Evolutionary conservation across 23 red algal genomes (phyloP), one percentile per base, ranked within the genome.

Genomic region (Gracilaria domingensis): DNA sequence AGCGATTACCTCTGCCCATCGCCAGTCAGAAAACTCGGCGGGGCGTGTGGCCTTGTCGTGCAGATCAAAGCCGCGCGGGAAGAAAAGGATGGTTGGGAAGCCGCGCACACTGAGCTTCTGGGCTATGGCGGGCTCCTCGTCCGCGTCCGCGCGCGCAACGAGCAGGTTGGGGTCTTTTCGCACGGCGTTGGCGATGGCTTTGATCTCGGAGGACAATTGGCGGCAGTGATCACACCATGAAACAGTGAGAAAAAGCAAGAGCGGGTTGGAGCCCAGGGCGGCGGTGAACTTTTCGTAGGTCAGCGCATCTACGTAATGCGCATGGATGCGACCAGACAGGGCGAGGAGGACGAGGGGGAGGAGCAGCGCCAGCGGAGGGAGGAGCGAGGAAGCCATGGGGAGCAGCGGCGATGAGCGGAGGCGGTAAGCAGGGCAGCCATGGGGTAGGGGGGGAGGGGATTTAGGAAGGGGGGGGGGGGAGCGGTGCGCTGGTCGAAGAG

Each of bases 1-100:
- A 36, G 84, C 84, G 24, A 87, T 87, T 2, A 87, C 18, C 67
- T 87, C 84, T n/a, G 84, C 84, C 84, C 84, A 87, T 29, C 84
- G 64, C 40, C 69, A 87, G 69, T 87, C 84, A 21, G 84, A 47
- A 75, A 87, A 87, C 30, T 87, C 47, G 8, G 37, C 28, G 16
- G 58, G 55, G 21, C 25, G 37, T 1, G 42, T 7, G 33, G 33
- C 21, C 2, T 25, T 24, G 37, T 65, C 32, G 25, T 60, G 55
- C 64, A 87, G 32, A 18, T 57, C 84, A 59, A 37, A 51, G 4
- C 67, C 66, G 29, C 14, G 45, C 12, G 84, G 84, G 30, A 87
- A 51, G 67, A 75, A 87, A 2, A 87, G 84, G 33, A 87, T 87
- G 40, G 84, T 59, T 4, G 84, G 84, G 50, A 74, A 87, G 25